These are phyloP conservation scores for Desmodesmus armatus DNA, from an alignment of 139 green algal species.

Conservation along the genomic window DNA sequence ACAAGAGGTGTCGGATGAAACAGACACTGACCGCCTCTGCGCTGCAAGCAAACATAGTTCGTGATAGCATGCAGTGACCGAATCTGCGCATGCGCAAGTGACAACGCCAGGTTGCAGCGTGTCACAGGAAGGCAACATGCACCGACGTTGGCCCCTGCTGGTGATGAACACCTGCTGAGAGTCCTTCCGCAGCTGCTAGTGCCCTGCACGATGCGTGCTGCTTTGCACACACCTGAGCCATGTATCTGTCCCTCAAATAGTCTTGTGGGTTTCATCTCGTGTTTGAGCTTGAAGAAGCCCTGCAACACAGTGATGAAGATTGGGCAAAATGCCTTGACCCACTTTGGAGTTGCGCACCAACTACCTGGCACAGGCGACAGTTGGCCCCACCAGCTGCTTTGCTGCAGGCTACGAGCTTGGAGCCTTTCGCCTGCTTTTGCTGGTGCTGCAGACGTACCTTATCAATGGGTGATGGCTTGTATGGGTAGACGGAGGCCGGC, in stretches of 20 bases:
- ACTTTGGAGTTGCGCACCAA: not conserved
- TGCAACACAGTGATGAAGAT: too few species aligned
- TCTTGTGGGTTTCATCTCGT: constrained; percentile 14
- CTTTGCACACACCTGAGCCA: constrained; percentile 19
- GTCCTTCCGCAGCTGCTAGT: too few species aligned
- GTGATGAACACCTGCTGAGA: too few species aligned
- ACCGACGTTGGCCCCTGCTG: not conserved
- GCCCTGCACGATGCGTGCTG: not conserved
- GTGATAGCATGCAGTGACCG: not conserved
- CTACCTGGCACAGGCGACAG: not conserved
- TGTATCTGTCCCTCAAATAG: constrained; percentile 42
- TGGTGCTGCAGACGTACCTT: constrained; percentile 2
- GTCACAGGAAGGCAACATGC: not conserved
- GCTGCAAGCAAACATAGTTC: too few species aligned
- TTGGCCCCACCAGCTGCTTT: not conserved
- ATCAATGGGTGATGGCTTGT: constrained; percentile 6
- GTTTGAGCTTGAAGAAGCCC: constrained; percentile 10
- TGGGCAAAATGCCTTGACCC: too few species aligned
- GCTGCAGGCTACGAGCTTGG: too few species aligned
- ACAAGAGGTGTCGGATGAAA: too few species aligned
- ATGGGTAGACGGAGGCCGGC: constrained; percentile 19
- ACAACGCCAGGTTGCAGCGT: not conserved
- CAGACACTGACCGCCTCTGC: not conserved
- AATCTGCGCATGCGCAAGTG: not conserved
- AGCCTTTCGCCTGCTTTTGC: too few species aligned